These are phyloP conservation scores for Paraphoma sp. DNA, from an alignment of 2,329 filamentous ascomycete species.

Conservation along the genomic window DNA sequence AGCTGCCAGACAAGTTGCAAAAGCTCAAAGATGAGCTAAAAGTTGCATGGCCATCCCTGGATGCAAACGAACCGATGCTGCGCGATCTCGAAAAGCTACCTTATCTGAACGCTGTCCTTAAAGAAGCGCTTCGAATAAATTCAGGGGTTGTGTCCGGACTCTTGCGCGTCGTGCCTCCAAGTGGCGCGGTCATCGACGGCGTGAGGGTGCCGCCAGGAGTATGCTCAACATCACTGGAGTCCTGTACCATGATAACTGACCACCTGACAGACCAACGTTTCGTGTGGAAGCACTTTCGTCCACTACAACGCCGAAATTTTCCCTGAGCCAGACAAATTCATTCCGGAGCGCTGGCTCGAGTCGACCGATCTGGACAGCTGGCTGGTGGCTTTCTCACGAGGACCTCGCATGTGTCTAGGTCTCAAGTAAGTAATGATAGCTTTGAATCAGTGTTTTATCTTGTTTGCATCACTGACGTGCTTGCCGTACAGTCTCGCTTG, in stretches of 20 bases:
- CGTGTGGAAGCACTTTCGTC: constrained; percentile 41
- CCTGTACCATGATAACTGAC: background rate
- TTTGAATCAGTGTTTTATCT: no score
- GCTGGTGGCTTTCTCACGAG: constrained; percentile 44
- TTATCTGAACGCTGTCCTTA: constrained; percentile 47
- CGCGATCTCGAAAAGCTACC: constrained; percentile 47
- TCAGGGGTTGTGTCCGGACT: constrained; percentile 41
- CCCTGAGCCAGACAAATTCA: constrained; percentile 34
- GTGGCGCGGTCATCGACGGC: constrained; percentile 29
- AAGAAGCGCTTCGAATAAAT: constrained; percentile 48
- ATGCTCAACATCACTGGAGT: constrained; percentile 1
- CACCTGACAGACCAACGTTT: constrained; percentile 28
- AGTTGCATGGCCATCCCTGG: constrained; percentile 45
- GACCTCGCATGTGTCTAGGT: constrained; percentile 42
- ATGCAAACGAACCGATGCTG: constrained; percentile 31
- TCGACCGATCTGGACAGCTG: constrained; percentile 32
- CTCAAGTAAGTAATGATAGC: constrained; percentile 29
- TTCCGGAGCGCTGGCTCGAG: constrained; percentile 43
- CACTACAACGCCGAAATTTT: constrained; percentile 43
- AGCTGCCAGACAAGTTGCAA: constrained; percentile 37
- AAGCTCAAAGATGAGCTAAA: constrained; percentile 50
- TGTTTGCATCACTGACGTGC: background rate
- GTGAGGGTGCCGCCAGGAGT: constrained; percentile 26
- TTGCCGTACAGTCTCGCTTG: constrained; percentile 34
- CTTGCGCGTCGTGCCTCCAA: constrained; percentile 28